Evolutionary conservation across 192 early-diverging fungal species (phyloP), one percentile per base, ranked within the genome.

Genomic region (Chytriomyces hyalinus): DNA sequence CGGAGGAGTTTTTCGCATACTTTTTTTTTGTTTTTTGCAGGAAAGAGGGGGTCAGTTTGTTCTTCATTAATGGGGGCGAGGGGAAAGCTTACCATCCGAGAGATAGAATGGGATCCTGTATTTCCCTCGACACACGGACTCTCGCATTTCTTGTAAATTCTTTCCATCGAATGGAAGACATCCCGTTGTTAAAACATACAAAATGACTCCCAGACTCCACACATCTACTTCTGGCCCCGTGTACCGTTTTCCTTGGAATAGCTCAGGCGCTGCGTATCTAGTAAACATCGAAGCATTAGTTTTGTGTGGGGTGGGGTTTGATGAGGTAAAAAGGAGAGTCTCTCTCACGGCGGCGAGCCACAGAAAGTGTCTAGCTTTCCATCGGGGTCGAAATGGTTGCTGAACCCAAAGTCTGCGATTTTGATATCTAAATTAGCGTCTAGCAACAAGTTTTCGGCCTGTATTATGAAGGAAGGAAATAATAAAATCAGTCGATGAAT

Each of bases 151-250:
- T 73, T 86, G 87, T 53, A 99, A 92, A 76, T 98, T 95, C 80
- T 99, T 96, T 76, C 97, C 98, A 76, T 99, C 98, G 78, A 99
- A 99, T 1, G 98, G 98, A 45, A 98, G 87, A 57, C 94, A 91
- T 7, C 97, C 97, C 64, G 93, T 95, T 26, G 96, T 90, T 88
- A 98, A 91, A 43, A 97, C 97, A 78, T 96, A 98, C 24, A 98
- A 84, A 79, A 98, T 96, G 9, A 98, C 94, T 26, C 97, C 97
- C 80, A 94, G 92, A 84, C 93, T 95, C 97, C 97, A 99, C 9
- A 97, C 94, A 85, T 99, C 97, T 6, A 98, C 97, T 85, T 98
- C 96, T 22, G 96, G 95, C 6, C 96, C 97, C 6, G 95, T 94
- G 82, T 99, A 99, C 46, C 82, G 26, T 8, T 84, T 80, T 6